Conservation (phyloP, 2,329 filamentous ascomycete species). For the Dryadomyces quercivorus region DNA sequence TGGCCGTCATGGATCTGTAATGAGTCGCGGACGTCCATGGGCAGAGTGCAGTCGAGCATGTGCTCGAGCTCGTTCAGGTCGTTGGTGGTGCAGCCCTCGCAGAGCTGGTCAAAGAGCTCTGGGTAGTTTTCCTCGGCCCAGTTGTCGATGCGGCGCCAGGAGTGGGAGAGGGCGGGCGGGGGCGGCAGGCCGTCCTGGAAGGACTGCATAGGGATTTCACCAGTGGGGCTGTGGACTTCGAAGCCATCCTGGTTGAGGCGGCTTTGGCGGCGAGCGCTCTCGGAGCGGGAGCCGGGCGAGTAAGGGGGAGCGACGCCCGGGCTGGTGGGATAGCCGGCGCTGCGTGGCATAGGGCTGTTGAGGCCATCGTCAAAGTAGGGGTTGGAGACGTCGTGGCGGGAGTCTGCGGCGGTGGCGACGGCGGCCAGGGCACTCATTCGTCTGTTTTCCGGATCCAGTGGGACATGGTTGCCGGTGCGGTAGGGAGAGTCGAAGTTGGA, state of each 20-base stretch:
- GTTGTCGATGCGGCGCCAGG: slow-evolving; percentile 85
- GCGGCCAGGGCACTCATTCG: slow-evolving; percentile 75
- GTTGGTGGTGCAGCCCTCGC: slow-evolving; percentile 84
- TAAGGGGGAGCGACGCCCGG: slow-evolving; percentile 43
- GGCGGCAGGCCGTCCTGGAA: slow-evolving; percentile 88
- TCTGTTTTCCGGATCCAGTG: slow-evolving; percentile 56
- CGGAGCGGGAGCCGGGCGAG: slow-evolving; percentile 80
- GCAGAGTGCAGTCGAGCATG: slow-evolving; percentile 85
- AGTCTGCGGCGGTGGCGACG: slow-evolving; percentile 80
- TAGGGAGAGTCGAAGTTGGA: slow-evolving; percentile 89
- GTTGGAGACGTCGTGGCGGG: slow-evolving; percentile 68
- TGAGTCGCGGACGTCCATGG: slow-evolving; percentile 87
- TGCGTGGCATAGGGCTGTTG: slow-evolving; percentile 1
- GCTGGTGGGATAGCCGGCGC: background rate
- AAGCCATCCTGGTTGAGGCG: slow-evolving; percentile 49
- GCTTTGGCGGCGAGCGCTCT: slow-evolving; percentile 52
- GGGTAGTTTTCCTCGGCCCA: slow-evolving; percentile 95
- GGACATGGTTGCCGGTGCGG: slow-evolving; percentile 79
- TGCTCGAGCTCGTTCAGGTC: slow-evolving; percentile 96
- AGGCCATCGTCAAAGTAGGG: slow-evolving; percentile 52
- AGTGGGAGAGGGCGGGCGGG: slow-evolving; percentile 74
- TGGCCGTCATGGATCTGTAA: slow-evolving; percentile 90
- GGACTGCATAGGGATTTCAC: slow-evolving; percentile 92
- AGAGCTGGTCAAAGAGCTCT: slow-evolving; percentile 85
- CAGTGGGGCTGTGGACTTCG: slow-evolving; percentile 54